Base-by-base conservation (phyloP, 805 yeast species). In the Candida ficus region DNA sequence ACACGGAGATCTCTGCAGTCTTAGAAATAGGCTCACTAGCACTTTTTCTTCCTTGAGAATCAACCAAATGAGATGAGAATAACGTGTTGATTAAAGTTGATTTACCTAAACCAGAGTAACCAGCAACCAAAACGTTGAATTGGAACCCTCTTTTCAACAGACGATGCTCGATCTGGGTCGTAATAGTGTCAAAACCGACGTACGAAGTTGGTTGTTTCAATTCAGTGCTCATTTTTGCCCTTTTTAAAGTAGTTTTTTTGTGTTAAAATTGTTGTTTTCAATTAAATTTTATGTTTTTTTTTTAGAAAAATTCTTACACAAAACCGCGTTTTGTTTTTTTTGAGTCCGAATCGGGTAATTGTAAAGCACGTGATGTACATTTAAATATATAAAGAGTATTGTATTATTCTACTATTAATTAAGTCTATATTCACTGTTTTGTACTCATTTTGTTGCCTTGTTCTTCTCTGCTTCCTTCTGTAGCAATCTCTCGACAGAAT, bases 111-210 rank as follows among this genome's bases (percentile, higher is more conserved):
- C 99, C 99, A 9, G 95, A 83, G 55, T 79, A 80, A 38, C 95
- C 99, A 35, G 91, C 98, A 37, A 86, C 83, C 93, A 93, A 89
- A 36, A 93, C 67, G 60, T 93, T 93, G 66, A 93, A 84, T 60
- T 88, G 91, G 66, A 93, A 93, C 4, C 99, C 99, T 54, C 90
- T 75, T 63, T 88, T 90, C 63, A 93, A 71, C 53, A 93, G 70
- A 52, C 96, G 78, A 62, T 83, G 88, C 64, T 93, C 97, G 58
- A 93, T 93, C 67, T 93, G 99, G 28, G 83, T 76, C 37, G 98
- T 91, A 65, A 93, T 91, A 47, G 97, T 83, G 66, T 93, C 98
- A 61, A 93, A 91, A 34, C 99, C 99, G 48, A 93, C 98, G 62
- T 90, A 90, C 42, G 79, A 75, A 35, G 71, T 66, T 20, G 96